Conservation (phyloP, 768 basidiomycete species). For the Leccinum variicolor region DNA sequence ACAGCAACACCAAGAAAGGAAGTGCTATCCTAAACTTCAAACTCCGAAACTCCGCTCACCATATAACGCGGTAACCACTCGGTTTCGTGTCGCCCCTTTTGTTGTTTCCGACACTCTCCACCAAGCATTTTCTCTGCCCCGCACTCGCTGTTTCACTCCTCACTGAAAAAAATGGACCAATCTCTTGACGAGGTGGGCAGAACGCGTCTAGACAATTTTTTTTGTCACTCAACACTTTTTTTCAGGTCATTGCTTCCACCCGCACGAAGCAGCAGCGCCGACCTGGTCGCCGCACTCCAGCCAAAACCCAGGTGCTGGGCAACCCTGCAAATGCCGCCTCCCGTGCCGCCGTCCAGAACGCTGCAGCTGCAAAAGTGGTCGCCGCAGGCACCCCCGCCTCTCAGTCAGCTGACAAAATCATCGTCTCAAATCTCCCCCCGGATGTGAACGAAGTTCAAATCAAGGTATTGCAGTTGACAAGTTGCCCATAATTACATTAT, state of each 20-base stretch:
- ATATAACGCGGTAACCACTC: constrained; percentile 17
- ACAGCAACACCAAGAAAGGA: background rate
- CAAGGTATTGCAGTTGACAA: constrained; percentile 54
- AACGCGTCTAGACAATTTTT: constrained; percentile 2
- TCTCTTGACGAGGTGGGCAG: constrained; percentile 76
- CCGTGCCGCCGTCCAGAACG: constrained; percentile 51
- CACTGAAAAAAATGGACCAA: constrained; percentile 65
- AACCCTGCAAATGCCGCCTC: constrained; percentile 46
- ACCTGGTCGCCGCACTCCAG: constrained; percentile 42
- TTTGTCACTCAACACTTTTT: constrained; percentile 10
- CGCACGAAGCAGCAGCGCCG: constrained; percentile 45
- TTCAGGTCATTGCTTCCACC: constrained; percentile 59
- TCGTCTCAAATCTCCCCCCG: constrained; percentile 88
- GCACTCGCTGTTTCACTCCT: background rate
- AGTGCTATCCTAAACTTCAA: constrained; percentile 3
- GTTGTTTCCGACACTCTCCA: constrained; percentile 21
- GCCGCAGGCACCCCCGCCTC: constrained; percentile 37
- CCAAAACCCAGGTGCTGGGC: constrained; percentile 62
- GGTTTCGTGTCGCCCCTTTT: constrained; percentile 28
- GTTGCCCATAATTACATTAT: background rate
- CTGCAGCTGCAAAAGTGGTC: constrained; percentile 39
- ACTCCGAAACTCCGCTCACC: constrained; percentile 26
- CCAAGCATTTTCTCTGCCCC: background rate
- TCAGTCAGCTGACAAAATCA: constrained; percentile 76
- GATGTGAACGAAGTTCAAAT: constrained; percentile 95